Conservation (phyloP, 2,329 filamentous ascomycete genomes). For the Nemania diffusa region DNA sequence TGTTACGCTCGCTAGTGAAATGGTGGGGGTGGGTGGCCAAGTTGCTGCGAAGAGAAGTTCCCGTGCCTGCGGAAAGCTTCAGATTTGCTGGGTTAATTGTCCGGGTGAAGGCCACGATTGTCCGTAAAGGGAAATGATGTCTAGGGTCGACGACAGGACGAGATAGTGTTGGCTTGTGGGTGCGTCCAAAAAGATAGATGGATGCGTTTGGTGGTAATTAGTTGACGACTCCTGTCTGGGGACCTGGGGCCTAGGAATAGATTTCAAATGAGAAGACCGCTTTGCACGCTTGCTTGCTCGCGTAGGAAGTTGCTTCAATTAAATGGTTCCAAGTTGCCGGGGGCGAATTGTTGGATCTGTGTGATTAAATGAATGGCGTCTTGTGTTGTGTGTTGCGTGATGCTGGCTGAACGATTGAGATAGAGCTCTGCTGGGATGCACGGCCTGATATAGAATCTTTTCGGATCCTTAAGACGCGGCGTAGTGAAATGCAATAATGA, state of each 20-base stretch:
- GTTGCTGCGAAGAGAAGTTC: slow-evolving; percentile 36
- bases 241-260: slow-evolving; percentile 15
- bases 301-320: slow-evolving; percentile 37
- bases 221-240: neutral
- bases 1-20: slow-evolving; percentile 34
- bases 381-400: slow-evolving; percentile 19
- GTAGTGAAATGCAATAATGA: slow-evolving; percentile 25
- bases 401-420: slow-evolving; percentile 23
- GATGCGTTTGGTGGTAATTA: slow-evolving; percentile 31
- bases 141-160: slow-evolving; percentile 35
- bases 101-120: slow-evolving; percentile 29
- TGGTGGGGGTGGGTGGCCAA: slow-evolving; percentile 25
- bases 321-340: slow-evolving; percentile 37
- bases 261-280: slow-evolving; percentile 34
- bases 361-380: slow-evolving; percentile 32
- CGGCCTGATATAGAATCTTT: slow-evolving; percentile 36
- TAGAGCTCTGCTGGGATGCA: slow-evolving; percentile 32
- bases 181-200: slow-evolving; percentile 38
- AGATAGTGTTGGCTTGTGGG: neutral
- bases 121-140: slow-evolving; percentile 36
- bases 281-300: slow-evolving; percentile 38
- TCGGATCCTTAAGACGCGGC: slow-evolving; percentile 15
- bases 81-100: slow-evolving; percentile 40
- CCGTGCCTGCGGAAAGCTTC: slow-evolving; percentile 48
- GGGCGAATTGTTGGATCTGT: slow-evolving; percentile 42